Evolutionary conservation across 129 eudicot species (phyloP).

Genomic region (Oenanthe sinensis): DNA sequence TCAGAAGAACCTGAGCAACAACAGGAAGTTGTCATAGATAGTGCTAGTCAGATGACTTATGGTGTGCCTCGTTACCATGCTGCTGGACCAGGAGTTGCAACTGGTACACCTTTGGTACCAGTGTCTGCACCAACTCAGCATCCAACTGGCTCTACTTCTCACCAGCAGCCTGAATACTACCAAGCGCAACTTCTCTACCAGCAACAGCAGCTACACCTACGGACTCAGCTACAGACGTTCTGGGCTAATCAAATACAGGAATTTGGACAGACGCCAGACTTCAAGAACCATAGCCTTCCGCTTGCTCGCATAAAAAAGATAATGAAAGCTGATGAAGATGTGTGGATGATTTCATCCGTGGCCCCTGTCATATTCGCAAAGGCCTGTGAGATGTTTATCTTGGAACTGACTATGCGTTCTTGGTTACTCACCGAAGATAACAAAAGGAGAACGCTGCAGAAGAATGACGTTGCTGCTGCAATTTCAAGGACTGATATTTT

Average conservation of each 20-base stretch:
- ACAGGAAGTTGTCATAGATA: background rate
- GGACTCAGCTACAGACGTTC: constrained; percentile 28
- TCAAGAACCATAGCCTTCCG: constrained; percentile 29
- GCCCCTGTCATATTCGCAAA: constrained; percentile 35
- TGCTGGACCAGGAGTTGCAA: constrained; percentile 11
- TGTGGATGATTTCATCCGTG: constrained; percentile 20
- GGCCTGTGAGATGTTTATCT: constrained; percentile 44
- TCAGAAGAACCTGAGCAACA: constrained; percentile 21
- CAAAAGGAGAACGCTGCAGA: constrained; percentile 42
- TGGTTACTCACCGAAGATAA: constrained; percentile 43
- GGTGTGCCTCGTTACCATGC: constrained; percentile 10
- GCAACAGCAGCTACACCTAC: constrained; percentile 31
- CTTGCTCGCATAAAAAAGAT: constrained; percentile 31
- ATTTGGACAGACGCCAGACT: constrained; percentile 22
- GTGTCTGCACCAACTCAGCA: constrained; percentile 20
- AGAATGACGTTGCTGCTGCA: constrained; percentile 52
- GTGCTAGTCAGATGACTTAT: constrained; percentile 3
- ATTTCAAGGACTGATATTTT: constrained; percentile 37
- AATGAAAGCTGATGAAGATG: constrained; percentile 33
- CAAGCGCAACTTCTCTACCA: constrained; percentile 1
- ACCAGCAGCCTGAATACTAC: constrained; percentile 13
- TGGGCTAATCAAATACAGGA: constrained; percentile 27
- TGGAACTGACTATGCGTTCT: constrained; percentile 37
- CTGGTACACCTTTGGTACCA: constrained; percentile 12
- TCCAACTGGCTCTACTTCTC: background rate